A percentile compares a stretch with the other conserved stretches of the same genome.
phyloP scores from a whole-genome alignment of 768 basidiomycete species.

The Suillus cothurnatus region DNA sequence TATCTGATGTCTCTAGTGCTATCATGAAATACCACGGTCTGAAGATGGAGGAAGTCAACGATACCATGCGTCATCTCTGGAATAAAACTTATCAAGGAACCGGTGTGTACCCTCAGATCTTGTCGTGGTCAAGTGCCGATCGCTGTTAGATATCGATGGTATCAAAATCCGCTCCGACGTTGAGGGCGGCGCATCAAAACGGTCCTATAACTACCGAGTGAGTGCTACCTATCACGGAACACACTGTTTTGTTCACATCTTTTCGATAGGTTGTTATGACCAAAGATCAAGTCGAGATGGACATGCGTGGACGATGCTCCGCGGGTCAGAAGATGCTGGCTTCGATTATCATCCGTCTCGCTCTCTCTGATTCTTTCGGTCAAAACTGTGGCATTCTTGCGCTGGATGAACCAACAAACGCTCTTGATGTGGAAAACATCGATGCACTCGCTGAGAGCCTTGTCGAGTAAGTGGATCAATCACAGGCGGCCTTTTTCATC shows the following conservation, averaged over 20 bases:
- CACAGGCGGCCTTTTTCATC: constrained; percentile 2
- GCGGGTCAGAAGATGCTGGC: constrained; percentile 99
- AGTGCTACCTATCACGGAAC: constrained; percentile 22
- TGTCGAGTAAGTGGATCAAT: constrained; percentile 80
- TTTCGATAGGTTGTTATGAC: constrained; percentile 89
- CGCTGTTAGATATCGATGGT: constrained; percentile 84
- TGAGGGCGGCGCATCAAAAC: constrained; percentile 86
- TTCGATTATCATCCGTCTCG: constrained; percentile 96
- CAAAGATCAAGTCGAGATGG: constrained; percentile 99
- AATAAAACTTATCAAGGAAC: constrained; percentile 99
- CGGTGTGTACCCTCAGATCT: constrained; percentile 49
- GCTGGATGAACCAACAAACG: constrained; percentile 97
- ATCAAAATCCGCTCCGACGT: constrained; percentile 94
- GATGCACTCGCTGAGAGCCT: constrained; percentile 90
- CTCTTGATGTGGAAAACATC: constrained; percentile 94
- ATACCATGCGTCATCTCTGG: constrained; percentile 96
- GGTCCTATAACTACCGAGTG: constrained; percentile 97
- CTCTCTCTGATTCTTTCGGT: constrained; percentile 95
- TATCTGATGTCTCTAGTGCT: constrained; percentile 57
- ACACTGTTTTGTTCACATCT: constrained; percentile 18
- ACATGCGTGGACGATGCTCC: constrained; percentile 98
- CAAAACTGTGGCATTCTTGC: constrained; percentile 98
- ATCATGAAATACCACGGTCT: constrained; percentile 98
- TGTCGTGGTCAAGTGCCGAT: constrained; percentile 16
- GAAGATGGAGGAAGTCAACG: constrained; percentile 99